Conservation (phyloP, 1,284 basidiomycete genomes). For the Trametes hirsuta region DNA sequence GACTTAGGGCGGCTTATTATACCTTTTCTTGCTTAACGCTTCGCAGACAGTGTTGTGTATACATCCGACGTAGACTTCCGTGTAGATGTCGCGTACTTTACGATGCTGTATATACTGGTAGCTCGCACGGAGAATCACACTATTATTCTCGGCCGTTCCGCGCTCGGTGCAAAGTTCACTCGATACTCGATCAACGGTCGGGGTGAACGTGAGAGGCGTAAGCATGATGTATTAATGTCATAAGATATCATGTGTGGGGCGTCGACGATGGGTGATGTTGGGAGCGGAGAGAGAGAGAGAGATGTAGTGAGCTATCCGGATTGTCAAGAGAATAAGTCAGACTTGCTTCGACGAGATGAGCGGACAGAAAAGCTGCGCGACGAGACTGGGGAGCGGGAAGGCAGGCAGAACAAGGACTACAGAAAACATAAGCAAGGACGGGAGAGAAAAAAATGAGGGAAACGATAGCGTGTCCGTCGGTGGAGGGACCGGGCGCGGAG, state of each 20-base stretch:
- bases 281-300: conserved; percentile 15
- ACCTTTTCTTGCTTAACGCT: neutral
- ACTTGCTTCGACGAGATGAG: conserved; percentile 36
- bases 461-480: conserved; percentile 5
- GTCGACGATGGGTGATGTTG: conserved; percentile 22
- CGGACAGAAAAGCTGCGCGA: conserved; percentile 29
- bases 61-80: conserved; percentile 1
- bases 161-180: too few species aligned
- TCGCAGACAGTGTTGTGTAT: conserved; percentile 7
- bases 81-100: conserved; percentile 16
- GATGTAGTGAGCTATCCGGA: conserved; percentile 33
- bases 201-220: conserved; percentile 15
- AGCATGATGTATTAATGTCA: conserved; percentile 37
- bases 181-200: too few species aligned
- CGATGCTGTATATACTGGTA: conserved; percentile 12
- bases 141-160: neutral
- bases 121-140: neutral
- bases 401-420: conserved; percentile 31
- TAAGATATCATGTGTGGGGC: conserved; percentile 39
- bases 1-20: neutral
- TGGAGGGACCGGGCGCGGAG: neutral
- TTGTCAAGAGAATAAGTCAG: conserved; percentile 47
- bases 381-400: conserved; percentile 24
- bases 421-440: conserved; percentile 27
- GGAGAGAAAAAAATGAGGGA: conserved; percentile 1